Percentiles rank a stretch among this genome's conserved stretches.
Evolutionary conservation across 768 basidiomycete species (phyloP).

Genomic region (Hypsizygus marmoreus): DNA sequence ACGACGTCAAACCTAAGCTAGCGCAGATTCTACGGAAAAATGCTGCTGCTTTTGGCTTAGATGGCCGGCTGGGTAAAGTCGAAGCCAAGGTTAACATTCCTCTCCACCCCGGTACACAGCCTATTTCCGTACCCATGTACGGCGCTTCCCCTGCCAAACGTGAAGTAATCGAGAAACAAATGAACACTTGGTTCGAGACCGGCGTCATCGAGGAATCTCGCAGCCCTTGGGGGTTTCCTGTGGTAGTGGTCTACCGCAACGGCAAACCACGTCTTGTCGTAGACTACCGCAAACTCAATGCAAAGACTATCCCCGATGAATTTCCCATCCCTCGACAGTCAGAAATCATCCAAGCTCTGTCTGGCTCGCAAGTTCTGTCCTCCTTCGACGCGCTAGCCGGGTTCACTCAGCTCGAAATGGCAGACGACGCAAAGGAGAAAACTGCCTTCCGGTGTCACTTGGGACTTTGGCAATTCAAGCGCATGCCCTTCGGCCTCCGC

Average conservation of each 20-base stretch:
- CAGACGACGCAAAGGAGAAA: constrained; percentile 26
- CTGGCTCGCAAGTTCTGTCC: constrained; percentile 31
- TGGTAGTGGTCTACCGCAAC: constrained; percentile 37
- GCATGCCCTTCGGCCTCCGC: constrained; percentile 41
- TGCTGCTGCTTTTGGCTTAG: neutral
- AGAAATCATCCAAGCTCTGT: constrained; percentile 28
- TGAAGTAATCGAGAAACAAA: constrained; percentile 29
- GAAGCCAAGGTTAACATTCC: constrained; percentile 24
- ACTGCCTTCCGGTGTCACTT: constrained; percentile 39
- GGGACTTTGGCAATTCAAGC: constrained; percentile 40
- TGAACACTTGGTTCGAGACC: constrained; percentile 30
- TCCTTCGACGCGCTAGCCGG: constrained; percentile 38
- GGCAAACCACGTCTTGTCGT: constrained; percentile 36
- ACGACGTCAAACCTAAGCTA: constrained; percentile 6
- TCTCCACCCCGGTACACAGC: constrained; percentile 23
- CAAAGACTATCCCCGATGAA: constrained; percentile 21
- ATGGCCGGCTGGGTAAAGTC: constrained; percentile 13
- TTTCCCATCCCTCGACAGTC: constrained; percentile 26
- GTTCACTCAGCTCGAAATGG: constrained; percentile 40
- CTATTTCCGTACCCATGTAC: constrained; percentile 28
- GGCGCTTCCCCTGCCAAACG: constrained; percentile 27
- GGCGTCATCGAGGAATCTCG: constrained; percentile 41
- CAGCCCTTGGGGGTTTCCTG: constrained; percentile 38
- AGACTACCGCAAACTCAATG: constrained; percentile 30
- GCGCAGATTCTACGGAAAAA: constrained; percentile 14